Evolutionary conservation across 1,284 basidiomycete genomes (phyloP), one percentile per base, ranked within the genome.

Genomic region (Heterobasidion parviporum): DNA sequence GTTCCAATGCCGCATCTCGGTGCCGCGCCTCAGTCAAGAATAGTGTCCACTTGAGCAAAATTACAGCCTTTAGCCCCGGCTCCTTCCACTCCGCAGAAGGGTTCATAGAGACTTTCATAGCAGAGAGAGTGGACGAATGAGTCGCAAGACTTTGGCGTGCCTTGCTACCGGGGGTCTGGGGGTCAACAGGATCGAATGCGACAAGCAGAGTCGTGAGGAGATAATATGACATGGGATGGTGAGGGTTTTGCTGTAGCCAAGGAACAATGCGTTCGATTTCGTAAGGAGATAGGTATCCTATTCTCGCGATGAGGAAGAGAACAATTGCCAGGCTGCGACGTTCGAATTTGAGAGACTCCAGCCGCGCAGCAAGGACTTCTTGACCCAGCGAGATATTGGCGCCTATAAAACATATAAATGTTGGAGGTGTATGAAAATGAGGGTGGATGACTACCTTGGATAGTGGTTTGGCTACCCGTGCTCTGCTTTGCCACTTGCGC

Each of bases 21-120:
- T 86, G 82, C 26, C 91, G 76, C 5, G 83, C 80, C 55, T 91
- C 85, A 1, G 88, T 85, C 62, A 92, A 77, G 69, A 89, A 93
- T 55, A 95, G 74, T 0, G 91, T 88, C 92, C 93, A 97, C 63
- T 93, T 89, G 35, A 98, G 78, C 9, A 88, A 72, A 3, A 95
- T 68, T 0, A 83, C 78, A 1, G 92, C 87, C 64, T 89, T 90
- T 33, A 94, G 72, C 3, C 86, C 85, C 1, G 81, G 77, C 8
- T 91, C 85, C 56, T 81, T 83, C 88, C 92, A 94, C 33, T 73
- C 68, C 3, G 74, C 67, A 8, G 75, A 59, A 6, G 77, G 66
- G n/a, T 73, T 72, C 8, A 88, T 70, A 60, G 81, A 82, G 52
- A 71, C 76, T 38, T 74, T 79, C 81, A 89, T 82, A 56, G 75